Conservation (phyloP, 768 basidiomycete genomes). For the Lactifluus echinatus region DNA sequence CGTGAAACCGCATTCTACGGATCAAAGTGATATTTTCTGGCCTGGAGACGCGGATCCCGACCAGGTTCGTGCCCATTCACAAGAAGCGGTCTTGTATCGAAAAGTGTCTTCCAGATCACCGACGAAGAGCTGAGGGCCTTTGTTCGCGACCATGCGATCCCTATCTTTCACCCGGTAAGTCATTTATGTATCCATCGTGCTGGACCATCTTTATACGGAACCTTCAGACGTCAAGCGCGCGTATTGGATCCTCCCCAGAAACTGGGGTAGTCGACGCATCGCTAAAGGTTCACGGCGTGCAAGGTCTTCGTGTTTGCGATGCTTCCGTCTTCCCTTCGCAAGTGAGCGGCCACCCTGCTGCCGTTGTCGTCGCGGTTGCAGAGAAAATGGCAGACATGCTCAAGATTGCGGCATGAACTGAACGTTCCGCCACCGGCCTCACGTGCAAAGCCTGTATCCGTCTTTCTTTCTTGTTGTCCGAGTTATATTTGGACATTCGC, state of each 20-base stretch:
- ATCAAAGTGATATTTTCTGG: slow-evolving; percentile 2
- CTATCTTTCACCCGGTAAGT: slow-evolving; percentile 27
- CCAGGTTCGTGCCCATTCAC: not conserved
- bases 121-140: slow-evolving; percentile 9
- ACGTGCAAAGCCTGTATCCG: not conserved
- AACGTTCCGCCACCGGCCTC: not conserved
- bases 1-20: not conserved
- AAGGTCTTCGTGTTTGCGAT: slow-evolving; percentile 32
- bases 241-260: not conserved
- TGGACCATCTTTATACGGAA: not conserved
- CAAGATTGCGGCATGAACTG: slow-evolving; percentile 1
- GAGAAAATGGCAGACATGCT: slow-evolving; percentile 13
- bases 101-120: not conserved
- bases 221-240: slow-evolving; percentile 1
- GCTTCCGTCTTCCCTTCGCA: slow-evolving; percentile 9
- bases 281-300: slow-evolving; percentile 33
- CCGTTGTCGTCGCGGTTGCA: slow-evolving; percentile 4
- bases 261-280: slow-evolving; percentile 36
- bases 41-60: slow-evolving; percentile 4
- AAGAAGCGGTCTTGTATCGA: slow-evolving; percentile 7
- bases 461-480: no score
- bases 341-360: slow-evolving; percentile 1
- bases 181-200: not conserved
- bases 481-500: no score
- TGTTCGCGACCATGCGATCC: not conserved